Evolutionary conservation across 352 stramenopile genomes (phyloP), one percentile per base, ranked within the genome.

Genomic region (Phytophthora colocasiae): DNA sequence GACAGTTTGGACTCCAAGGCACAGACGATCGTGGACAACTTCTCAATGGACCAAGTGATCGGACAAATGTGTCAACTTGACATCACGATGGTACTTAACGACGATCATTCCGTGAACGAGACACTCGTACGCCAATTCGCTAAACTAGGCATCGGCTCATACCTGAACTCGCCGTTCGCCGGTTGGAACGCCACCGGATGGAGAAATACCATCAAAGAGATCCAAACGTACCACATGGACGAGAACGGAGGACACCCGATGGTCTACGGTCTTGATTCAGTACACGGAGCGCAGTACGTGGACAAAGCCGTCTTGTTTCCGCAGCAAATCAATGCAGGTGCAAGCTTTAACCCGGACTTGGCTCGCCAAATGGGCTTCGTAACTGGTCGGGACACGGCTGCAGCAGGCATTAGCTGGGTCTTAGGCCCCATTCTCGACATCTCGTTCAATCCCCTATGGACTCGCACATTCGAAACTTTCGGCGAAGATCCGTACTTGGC

Each of bases 51-150:
- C 29, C 53, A 86, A 17, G 78, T 88, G 51, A 73, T 98, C 36
- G 89, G 89, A 2, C 92, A 98, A 70, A 96, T 98, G 89, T 88
- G 84, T 9, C 92, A 98, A 66, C 77, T 98, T 26, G 89, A 97
- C 51, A 83, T 97, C 44, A 84, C 72, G 31, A 78, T 85, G n/a
- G 64, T 97, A 1, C 59, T 96, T 31, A 77, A 82, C 32, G 45
- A 63, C 9, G 64, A 72, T 39, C 32, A 68, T 14, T 56, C 64
- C 1, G 49, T 71, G n/a, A 71, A 71, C 36, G 63, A 71, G 38
- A 63, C 48, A 3, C 19, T 47, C 10, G 63, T 71, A 51, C 63
- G 63, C n/a, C 67, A 41, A 78, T 88, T 86, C 49, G 88, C 88
- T 7, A 56, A 84, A 41, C 63, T 90, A 15, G 85, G 90, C 27